phyloP scores from a whole-genome alignment of 2,329 filamentous ascomycete species.

The Delphinella strobiligena region DNA sequence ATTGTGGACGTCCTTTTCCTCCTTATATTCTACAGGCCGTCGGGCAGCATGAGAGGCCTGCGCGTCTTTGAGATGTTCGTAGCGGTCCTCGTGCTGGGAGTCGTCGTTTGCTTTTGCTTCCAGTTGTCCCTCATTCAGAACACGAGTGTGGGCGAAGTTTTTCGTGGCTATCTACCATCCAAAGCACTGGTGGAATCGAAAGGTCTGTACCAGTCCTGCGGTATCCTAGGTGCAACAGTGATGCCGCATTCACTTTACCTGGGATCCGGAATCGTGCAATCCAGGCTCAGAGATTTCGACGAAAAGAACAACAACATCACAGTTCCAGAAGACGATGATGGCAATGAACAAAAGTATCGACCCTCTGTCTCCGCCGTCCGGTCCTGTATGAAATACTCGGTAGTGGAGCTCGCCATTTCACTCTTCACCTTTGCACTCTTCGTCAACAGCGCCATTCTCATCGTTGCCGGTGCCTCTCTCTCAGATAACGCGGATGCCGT shows the following conservation, averaged over 20 bases:
- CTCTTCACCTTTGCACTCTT: conserved; percentile 32
- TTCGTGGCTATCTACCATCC: conserved; percentile 54
- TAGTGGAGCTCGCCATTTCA: conserved; percentile 25
- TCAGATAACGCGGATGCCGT: conserved; percentile 45
- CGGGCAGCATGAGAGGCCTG: conserved; percentile 43
- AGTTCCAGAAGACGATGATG: conserved; percentile 16
- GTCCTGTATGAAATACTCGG: conserved; percentile 27
- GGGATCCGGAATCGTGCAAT: conserved; percentile 57
- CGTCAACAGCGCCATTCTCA: conserved; percentile 31
- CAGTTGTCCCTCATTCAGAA: conserved; percentile 51
- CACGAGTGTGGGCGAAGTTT: conserved; percentile 46
- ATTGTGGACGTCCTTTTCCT: conserved; percentile 58
- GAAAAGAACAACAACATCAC: conserved; percentile 24
- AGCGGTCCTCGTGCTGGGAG: conserved; percentile 50
- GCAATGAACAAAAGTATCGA: conserved; percentile 22
- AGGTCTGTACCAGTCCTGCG: conserved; percentile 58
- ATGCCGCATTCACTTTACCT: conserved; percentile 61
- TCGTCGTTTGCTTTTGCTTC: conserved; percentile 59
- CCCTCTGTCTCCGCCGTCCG: conserved; percentile 27
- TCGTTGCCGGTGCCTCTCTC: conserved; percentile 58
- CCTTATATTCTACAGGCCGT: conserved; percentile 53
- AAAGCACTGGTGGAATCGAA: conserved; percentile 44
- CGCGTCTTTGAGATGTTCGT: conserved; percentile 56
- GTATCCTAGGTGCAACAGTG: conserved; percentile 65
- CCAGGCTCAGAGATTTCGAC: conserved; percentile 53